Evolutionary conservation across 164 flowering plant species (phyloP), one percentile per base, ranked within the genome.

Genomic region (Sedum album): DNA sequence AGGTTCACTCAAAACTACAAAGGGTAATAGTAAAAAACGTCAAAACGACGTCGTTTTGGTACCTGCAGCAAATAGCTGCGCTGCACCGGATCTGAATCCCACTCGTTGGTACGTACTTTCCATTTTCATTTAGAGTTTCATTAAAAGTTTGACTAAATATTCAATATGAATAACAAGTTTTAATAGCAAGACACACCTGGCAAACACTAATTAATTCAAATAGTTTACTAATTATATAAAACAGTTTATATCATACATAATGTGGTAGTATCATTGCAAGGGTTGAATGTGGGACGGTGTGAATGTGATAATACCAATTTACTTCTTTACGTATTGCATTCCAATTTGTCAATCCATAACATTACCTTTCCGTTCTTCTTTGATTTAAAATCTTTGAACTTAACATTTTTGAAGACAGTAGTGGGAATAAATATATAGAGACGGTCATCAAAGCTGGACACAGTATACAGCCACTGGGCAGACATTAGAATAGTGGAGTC

Each of bases 221-320:
- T 14, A 39, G 13, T 14, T 39, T 10, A 39, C 42, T 8, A 4
- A 44, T 44, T 44, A 44, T 13, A 44, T 44, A 44, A 41, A 3
- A 15, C 20, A 1, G 4, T 44, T 13, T 13, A 0, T 44, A 44
- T 17, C 15, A 14, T 44, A 44, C 17, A 44, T 1, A 44, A 44
- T 14, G 48, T 31, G 36, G 48, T 36, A 7, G 7, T 28, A 42
- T 44, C n/a, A 23, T 60, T 10, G 44, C 33, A 23, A n/a, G 36
- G n/a, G 48, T 18, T 36, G 6, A 18, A 31, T 25, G 53, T 62
- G 9, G 35, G 33, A 53, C 71, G 74, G 74, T 78, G 48, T 41
- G 46, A 41, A 41, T 41, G 46, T 41, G 46, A 41, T 2, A 2
- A 41, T 41, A 41, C 46, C 46, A 41, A 14, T 11, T 41, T 41